Conservation (phyloP, 805 yeast species). For the Lipomyces oligophaga region DNA sequence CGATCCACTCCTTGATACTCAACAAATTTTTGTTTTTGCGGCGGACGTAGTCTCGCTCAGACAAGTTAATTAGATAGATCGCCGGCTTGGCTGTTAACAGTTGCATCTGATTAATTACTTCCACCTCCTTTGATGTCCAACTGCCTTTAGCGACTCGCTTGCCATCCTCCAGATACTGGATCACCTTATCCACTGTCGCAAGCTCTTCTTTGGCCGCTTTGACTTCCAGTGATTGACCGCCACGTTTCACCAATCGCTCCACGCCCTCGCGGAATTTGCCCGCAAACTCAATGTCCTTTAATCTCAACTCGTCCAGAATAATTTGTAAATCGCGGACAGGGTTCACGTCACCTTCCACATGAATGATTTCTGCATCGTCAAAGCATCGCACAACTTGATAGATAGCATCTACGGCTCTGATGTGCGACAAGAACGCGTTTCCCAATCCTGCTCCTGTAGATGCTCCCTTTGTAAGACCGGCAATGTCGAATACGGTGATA, state of each 20-base stretch:
- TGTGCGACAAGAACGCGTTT: conserved; percentile 92
- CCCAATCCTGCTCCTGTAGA: conserved; percentile 93
- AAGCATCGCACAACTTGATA: conserved; percentile 97
- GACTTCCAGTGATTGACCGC: conserved; percentile 84
- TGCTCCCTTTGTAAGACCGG: conserved; percentile 83
- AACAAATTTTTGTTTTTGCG: conserved; percentile 83
- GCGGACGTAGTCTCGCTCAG: conserved; percentile 82
- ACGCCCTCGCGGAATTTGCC: conserved; percentile 74
- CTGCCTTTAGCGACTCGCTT: conserved; percentile 79
- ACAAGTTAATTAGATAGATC: conserved; percentile 84
- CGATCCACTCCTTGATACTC: conserved; percentile 87
- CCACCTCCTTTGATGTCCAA: conserved; percentile 92
- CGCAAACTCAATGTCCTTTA: conserved; percentile 94
- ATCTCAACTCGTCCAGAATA: conserved; percentile 83
- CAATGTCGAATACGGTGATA: conserved; percentile 92
- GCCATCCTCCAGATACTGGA: conserved; percentile 74
- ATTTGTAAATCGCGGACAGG: conserved; percentile 93
- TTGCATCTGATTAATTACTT: conserved; percentile 77
- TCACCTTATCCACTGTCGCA: conserved; percentile 66
- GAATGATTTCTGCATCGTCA: conserved; percentile 96
- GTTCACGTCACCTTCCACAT: conserved; percentile 93
- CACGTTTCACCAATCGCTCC: conserved; percentile 77
- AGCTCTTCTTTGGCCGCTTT: conserved; percentile 86
- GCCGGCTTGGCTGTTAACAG: conserved; percentile 94
- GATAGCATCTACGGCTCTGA: conserved; percentile 95